Evolutionary conservation across 2,329 filamentous ascomycete species (phyloP).

Genomic region (Cladosporium sp.): DNA sequence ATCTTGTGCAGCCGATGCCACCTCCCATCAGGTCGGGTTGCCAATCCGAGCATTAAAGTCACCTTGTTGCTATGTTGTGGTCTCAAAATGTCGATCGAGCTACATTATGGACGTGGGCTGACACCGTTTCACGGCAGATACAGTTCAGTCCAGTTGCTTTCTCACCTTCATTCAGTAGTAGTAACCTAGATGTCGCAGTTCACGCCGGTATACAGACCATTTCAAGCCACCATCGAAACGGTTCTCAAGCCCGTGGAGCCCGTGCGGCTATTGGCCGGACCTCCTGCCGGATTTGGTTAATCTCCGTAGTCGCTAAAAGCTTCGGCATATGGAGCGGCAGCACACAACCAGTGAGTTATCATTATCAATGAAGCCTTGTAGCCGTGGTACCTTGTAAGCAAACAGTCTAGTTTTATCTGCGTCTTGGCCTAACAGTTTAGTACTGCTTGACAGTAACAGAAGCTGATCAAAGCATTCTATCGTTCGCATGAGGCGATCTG

Average conservation of each 20-base stretch:
- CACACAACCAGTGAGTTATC: neutral
- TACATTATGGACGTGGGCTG: neutral
- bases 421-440: neutral
- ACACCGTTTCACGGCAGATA: neutral
- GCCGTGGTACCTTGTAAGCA: neutral
- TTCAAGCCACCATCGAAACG: neutral
- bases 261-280: neutral
- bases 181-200: neutral
- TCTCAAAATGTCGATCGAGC: neutral
- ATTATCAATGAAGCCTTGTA: neutral
- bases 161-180: neutral
- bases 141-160: neutral
- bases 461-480: neutral
- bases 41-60: neutral
- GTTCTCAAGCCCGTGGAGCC: neutral
- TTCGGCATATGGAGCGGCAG: neutral
- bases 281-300: neutral
- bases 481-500: neutral
- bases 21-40: neutral
- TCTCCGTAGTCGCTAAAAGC: neutral
- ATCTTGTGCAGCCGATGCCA: neutral
- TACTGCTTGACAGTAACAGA: neutral
- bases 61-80: neutral
- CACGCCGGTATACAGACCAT: neutral
- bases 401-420: neutral